Conservation (phyloP, 2,329 filamentous ascomycete genomes). For the Saccharata proteae region DNA sequence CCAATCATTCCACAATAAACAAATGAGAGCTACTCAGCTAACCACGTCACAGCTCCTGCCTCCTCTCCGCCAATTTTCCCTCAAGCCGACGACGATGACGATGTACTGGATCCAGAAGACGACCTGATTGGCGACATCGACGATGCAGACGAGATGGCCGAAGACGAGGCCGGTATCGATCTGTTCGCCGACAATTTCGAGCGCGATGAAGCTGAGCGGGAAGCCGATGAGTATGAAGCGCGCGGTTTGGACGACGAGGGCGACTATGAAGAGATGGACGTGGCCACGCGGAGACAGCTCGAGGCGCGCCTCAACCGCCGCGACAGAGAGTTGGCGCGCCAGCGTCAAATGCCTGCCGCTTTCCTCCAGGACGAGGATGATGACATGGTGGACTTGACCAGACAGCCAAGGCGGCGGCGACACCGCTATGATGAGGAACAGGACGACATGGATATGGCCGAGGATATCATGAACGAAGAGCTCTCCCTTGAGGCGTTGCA, state of each 20-base stretch:
- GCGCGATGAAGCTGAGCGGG: slow-evolving; percentile 43
- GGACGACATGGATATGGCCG: slow-evolving; percentile 78
- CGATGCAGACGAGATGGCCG: slow-evolving; percentile 55
- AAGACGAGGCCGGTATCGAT: slow-evolving; percentile 59
- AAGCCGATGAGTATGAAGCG: slow-evolving; percentile 52
- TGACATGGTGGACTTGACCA: slow-evolving; percentile 69
- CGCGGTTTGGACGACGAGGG: slow-evolving; percentile 66
- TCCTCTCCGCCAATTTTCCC: slow-evolving; percentile 55
- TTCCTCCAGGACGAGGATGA: slow-evolving; percentile 76
- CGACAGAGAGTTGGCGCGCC: slow-evolving; percentile 58
- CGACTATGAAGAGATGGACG: slow-evolving; percentile 58
- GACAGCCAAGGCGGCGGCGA: slow-evolving; percentile 71
- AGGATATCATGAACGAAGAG: slow-evolving; percentile 92
- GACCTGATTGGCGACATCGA: slow-evolving; percentile 54
- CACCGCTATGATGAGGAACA: slow-evolving; percentile 90
- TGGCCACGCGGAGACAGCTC: slow-evolving; percentile 54
- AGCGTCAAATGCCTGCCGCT: slow-evolving; percentile 56
- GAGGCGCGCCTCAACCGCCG: slow-evolving; percentile 62
- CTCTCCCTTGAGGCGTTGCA: slow-evolving; percentile 81
- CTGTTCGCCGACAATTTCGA: slow-evolving; percentile 60
- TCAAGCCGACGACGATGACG: slow-evolving; percentile 57
- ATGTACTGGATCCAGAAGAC: slow-evolving; percentile 39
- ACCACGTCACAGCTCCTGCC: slow-evolving; percentile 31
- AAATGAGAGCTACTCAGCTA: neutral
- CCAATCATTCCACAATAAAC: neutral